phyloP scores from a whole-genome alignment of 2,329 filamentous ascomycete genomes.

The Nemania sp. region DNA sequence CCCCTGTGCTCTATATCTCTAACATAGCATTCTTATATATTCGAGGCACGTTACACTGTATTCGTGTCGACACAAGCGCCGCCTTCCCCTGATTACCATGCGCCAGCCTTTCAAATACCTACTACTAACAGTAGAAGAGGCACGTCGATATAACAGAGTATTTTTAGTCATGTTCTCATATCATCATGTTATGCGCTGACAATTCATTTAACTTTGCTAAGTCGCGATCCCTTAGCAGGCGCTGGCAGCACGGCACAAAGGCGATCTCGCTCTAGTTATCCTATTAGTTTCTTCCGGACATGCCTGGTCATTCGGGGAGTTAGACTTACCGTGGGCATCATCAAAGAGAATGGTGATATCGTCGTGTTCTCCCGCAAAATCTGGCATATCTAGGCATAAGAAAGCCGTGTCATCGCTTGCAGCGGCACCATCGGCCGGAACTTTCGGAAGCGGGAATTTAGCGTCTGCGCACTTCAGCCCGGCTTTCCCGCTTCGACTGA shows the following conservation, averaged over 20 bases:
- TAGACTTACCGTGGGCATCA: conserved; percentile 68
- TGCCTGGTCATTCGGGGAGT: background rate
- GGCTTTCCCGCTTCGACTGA: conserved; percentile 65
- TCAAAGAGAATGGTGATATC: conserved; percentile 88
- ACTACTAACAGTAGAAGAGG: too few species aligned
- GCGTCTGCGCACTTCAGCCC: conserved; percentile 83
- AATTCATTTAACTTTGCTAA: conserved; percentile 38
- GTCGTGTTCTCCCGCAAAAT: conserved; percentile 90
- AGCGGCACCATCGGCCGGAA: conserved; percentile 54
- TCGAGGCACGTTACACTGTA: too few species aligned
- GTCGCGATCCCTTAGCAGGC: conserved; percentile 54
- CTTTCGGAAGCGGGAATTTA: conserved; percentile 80
- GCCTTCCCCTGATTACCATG: too few species aligned
- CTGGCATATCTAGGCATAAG: conserved; percentile 82
- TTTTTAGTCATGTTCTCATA: conserved; percentile 33
- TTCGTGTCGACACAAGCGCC: too few species aligned
- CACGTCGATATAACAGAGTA: too few species aligned
- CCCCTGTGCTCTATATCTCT: too few species aligned
- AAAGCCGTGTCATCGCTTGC: conserved; percentile 68
- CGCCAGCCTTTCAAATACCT: too few species aligned
- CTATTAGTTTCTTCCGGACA: conserved; percentile 28
- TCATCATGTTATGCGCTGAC: conserved; percentile 23
- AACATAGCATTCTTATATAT: too few species aligned
- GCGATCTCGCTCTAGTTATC: conserved; percentile 55
- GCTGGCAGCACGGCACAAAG: conserved; percentile 58